Evolutionary conservation across 148 eudicot species (phyloP).

Genomic region (Arctostaphylos glauca): DNA sequence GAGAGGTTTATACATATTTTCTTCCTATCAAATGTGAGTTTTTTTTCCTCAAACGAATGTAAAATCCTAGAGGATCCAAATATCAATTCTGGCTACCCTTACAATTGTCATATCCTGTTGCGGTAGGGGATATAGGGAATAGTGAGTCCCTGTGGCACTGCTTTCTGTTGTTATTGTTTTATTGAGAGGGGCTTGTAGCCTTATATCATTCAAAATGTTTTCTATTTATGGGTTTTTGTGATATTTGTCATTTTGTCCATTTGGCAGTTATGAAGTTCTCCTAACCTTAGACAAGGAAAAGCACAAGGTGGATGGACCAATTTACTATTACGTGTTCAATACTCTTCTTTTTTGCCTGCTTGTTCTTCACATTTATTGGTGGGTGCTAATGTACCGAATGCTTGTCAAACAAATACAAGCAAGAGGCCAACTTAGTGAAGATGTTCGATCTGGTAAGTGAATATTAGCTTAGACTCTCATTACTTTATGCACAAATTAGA

Average conservation of each 20-base stretch:
- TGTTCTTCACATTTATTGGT: conserved; percentile 92
- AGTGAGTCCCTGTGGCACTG: background rate
- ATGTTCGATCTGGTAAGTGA: conserved; percentile 91
- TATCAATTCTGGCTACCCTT: background rate
- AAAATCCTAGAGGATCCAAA: background rate
- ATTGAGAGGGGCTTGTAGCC: background rate
- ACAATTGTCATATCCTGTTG: background rate
- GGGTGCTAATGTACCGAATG: conserved; percentile 93
- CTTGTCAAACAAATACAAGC: conserved; percentile 88
- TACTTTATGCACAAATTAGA: background rate
- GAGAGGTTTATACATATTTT: background rate
- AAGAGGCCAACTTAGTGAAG: conserved; percentile 85
- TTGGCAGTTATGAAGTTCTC: conserved; percentile 83
- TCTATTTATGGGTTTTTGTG: background rate
- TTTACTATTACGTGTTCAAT: conserved; percentile 88
- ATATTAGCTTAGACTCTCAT: background rate
- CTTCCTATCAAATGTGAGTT: background rate
- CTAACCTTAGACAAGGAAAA: conserved; percentile 69
- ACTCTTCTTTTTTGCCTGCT: conserved; percentile 75
- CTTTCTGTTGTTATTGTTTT: background rate
- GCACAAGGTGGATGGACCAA: conserved; percentile 63
- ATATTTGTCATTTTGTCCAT: conserved; percentile 3
- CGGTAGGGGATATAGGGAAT: background rate
- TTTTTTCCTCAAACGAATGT: background rate
- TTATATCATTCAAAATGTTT: background rate